These are phyloP conservation scores for Trichocladium antarcticum DNA, from an alignment of 495 filamentous ascomycete genomes.

Conservation along the genomic window DNA sequence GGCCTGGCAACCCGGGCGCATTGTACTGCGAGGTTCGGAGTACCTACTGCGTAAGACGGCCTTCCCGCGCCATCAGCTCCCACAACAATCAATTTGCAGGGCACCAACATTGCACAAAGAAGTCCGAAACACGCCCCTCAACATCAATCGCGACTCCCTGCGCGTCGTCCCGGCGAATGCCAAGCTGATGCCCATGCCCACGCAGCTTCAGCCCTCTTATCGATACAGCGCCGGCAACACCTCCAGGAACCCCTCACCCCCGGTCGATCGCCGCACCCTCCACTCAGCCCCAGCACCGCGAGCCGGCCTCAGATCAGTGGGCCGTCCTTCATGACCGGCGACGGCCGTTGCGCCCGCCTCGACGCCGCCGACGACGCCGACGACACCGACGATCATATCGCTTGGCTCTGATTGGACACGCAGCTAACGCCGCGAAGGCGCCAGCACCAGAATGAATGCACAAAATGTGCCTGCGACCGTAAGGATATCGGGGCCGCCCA, in stretches of 20 bases:
- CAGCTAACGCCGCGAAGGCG: constrained; percentile 13
- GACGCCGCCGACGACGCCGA: constrained; percentile 9
- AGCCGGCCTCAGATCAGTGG: constrained; percentile 13
- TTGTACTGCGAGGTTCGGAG: background rate
- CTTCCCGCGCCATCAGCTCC: background rate
- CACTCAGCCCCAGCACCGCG: constrained; percentile 12
- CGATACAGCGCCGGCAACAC: constrained; percentile 18
- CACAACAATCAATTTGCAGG: constrained; percentile 1
- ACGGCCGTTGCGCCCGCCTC: constrained; percentile 11
- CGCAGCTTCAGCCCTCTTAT: constrained; percentile 15
- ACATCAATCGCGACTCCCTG: background rate
- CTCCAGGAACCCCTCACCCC: constrained; percentile 16
- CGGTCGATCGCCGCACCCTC: background rate
- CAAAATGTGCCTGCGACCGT: constrained; percentile 59
- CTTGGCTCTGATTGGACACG: background rate
- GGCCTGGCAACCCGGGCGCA: constrained; percentile 3
- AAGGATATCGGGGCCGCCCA: constrained; percentile 92
- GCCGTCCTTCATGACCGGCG: constrained; percentile 19
- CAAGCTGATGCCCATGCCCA: constrained; percentile 12
- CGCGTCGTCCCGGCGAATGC: constrained; percentile 5
- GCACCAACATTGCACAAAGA: background rate
- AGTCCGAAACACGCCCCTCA: background rate
- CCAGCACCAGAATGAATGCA: constrained; percentile 23
- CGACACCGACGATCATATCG: constrained; percentile 5
- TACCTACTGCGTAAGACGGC: constrained; percentile 4